Base-by-base conservation (phyloP, 148 eudicot species). In the Camellia granthamiana region DNA sequence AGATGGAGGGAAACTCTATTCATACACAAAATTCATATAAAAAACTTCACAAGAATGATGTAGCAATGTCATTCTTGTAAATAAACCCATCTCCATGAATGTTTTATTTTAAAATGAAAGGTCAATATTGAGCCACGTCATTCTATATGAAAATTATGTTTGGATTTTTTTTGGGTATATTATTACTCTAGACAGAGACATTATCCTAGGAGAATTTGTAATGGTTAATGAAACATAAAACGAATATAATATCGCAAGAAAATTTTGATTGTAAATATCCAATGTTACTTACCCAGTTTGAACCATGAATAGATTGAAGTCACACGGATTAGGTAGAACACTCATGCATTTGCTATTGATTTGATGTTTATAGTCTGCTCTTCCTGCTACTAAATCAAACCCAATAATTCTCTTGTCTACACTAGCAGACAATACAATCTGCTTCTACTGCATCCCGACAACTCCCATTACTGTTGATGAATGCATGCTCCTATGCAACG, bases 391-490 rank as follows among this genome's bases (percentile, higher is more conserved):
- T 59, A 93, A 75, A 79, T 95, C 97, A 83, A 81, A 95, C 81
- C 97, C 98, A 55, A 91, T 81, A 78, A 95, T 93, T 80, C 97
- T 84, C 88, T n/a, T n/a, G 82, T 95, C 98, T 0, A 91, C 92
- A 80, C 98, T 97, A 66, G 78, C 97, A 79, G 98, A 92, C 61
- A 95, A 66, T 74, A 95, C 88, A 82, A 90, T 84, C 79, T 87
- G 86, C 82, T 88, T 93, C 63, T 95, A 91, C 80, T 83, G 91
- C 92, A 95, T 80, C 79, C 98, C 98, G 62, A 96, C 95, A 83
- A 95, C 91, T 80, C 98, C 98, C 98, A 95, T 95, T 67, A 95
- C 98, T 68, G 97, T 97, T 38, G 97, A 91, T 56, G 97, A 87
- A 85, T 95, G 98, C 58, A 80, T 21, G 77, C 74, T 85, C 71